Evolutionary conservation across 176 grass and related monocot species (phyloP), one percentile per base, ranked within the genome.

Genomic region (Oryza glaberrima): DNA sequence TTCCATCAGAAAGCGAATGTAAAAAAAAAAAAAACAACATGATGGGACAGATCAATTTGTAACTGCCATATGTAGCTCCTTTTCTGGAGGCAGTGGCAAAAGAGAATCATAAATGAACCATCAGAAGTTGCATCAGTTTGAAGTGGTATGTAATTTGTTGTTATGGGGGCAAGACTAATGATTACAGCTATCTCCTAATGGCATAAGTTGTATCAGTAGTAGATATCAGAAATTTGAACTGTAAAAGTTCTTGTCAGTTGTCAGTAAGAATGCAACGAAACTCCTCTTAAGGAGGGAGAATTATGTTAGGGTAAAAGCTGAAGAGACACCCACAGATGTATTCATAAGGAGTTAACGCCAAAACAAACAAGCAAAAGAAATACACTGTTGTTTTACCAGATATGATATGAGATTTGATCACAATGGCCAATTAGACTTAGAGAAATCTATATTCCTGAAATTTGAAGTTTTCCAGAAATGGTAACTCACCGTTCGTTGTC

Each of bases 401-500:
- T 19, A 84, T 11, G 47, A 77, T 52, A 68, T 70, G 43, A 28
- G 14, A 77, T n/a, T 75, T 75, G 16, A 66, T 46, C 25, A n/a
- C 11, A 45, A 51, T 48, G 25, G 46, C n/a, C 47, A 60, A n/a
- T 43, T 69, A 66, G 28, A 85, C 9, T 63, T 61, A 63, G 19
- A n/a, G n/a, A 58, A 63, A 20, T 13, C 0, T 43, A 40, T 70
- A 35, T 46, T 51, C 34, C 3, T 11, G 26, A 51, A 74, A 70
- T 3, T 16, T 11, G 6, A 51, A 12, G 9, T 17, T 68, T 69
- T 69, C 13, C 12, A 70, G 20, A 70, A 86, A 78, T 22, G 52
- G 22, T 52, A 79, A 84, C 90, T 95, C 78, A 95, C 93, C 52
- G 93, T 95, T 90, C 93, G 85, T 72, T 95, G 93, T 83, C 93